phyloP scores from a whole-genome alignment of 2,329 filamentous ascomycete species.

The Venturia asperata region DNA sequence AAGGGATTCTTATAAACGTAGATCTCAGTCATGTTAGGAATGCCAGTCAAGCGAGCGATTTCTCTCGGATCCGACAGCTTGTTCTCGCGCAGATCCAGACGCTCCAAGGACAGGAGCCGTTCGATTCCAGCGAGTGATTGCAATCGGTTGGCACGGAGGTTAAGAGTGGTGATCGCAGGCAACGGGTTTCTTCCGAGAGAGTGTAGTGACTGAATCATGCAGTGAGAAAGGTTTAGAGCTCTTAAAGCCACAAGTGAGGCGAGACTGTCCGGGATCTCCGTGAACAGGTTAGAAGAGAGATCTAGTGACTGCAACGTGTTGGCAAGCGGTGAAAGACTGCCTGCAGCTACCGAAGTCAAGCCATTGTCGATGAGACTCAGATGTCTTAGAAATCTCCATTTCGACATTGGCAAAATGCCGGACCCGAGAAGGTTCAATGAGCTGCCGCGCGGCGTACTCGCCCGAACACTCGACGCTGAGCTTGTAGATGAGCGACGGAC shows the following conservation, averaged over 20 bases:
- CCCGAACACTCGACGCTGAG: slow-evolving; percentile 69
- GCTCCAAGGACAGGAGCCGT: slow-evolving; percentile 77
- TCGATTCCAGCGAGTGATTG: slow-evolving; percentile 84
- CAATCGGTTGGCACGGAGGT: slow-evolving; percentile 81
- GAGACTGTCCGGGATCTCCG: slow-evolving; percentile 87
- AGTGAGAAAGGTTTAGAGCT: slow-evolving; percentile 87
- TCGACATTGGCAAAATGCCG: slow-evolving; percentile 69
- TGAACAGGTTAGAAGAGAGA: slow-evolving; percentile 85
- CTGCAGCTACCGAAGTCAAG: slow-evolving; percentile 68
- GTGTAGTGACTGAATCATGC: slow-evolving; percentile 93
- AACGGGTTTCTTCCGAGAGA: slow-evolving; percentile 79
- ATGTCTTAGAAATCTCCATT: slow-evolving; percentile 93
- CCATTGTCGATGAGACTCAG: slow-evolving; percentile 88
- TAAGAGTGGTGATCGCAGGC: slow-evolving; percentile 87
- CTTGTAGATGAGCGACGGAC: slow-evolving; percentile 86
- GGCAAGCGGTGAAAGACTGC: slow-evolving; percentile 72
- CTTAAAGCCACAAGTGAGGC: slow-evolving; percentile 79
- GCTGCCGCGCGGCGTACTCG: slow-evolving; percentile 55
- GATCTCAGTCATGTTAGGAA: slow-evolving; percentile 85
- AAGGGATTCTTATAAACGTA: slow-evolving; percentile 93
- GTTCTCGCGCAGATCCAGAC: slow-evolving; percentile 88
- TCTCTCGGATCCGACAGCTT: slow-evolving; percentile 84
- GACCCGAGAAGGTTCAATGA: slow-evolving; percentile 68
- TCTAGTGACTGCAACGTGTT: slow-evolving; percentile 89
- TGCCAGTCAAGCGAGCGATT: slow-evolving; percentile 77